Base-by-base conservation (phyloP, 345 rosid genomes). In the Aquilaria malaccensis region DNA sequence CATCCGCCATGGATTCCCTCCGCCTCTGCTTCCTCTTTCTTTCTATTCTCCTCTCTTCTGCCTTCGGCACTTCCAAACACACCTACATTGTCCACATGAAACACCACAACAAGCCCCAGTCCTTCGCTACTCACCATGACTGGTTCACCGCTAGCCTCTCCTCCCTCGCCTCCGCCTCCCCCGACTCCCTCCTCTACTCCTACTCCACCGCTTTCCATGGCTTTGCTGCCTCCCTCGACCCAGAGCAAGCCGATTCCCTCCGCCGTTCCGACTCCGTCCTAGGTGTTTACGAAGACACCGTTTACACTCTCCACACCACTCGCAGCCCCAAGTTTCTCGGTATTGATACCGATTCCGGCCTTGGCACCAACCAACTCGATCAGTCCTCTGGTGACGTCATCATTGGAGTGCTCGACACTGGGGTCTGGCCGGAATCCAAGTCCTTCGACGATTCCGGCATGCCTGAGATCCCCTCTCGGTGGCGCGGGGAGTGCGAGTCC, bases 11-110 rank as follows among this genome's bases (percentile, higher is more conserved):
- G 51, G 65, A 68, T 56, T 65, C 56, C 50, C 45, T 15, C 56
- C 62, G 30, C 14, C 9, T 29, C 13, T 3, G 7, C 43, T 62
- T 66, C 58, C 2, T 76, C 52, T 13, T 63, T 37, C 14, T 72
- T 61, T n/a, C 57, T 50, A 59, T 58, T 50, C 68, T 75, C 13
- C 46, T 73, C 45, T 33, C 63, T 9, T 33, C 49, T 14, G 12
- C 31, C 2, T 13, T 61, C 4, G 61, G 61, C 37, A 4, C 62
- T 0, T 77, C 63, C 41, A 84, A 76, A 41, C 80, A 69, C 55
- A 85, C 86, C 4, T 92, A 89, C 80, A 86, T 92, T 13, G 89
- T 89, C 64, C 91, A 81, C 53, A 88, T 92, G 67, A 89, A 73
- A 30, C 83, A 77, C 68, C 74, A 81, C 11, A 69, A 73, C 54